phyloP scores from a whole-genome alignment of 2,329 filamentous ascomycete species.

The Phialocephala sp. region DNA sequence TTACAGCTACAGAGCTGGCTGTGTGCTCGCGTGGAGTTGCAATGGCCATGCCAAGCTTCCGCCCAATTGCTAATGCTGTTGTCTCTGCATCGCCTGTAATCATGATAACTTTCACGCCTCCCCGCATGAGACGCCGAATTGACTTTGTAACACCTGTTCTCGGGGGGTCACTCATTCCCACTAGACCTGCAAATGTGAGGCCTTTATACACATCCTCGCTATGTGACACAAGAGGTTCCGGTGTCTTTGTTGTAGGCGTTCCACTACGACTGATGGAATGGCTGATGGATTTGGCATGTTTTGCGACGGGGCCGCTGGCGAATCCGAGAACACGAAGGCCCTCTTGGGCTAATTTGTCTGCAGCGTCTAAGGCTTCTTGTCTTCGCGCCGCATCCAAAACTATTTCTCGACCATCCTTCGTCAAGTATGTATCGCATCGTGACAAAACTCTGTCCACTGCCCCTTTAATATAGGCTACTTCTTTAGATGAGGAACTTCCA shows the following conservation, averaged over 20 bases:
- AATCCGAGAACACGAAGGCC: slow-evolving; percentile 92
- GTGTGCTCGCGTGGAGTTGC: slow-evolving; percentile 58
- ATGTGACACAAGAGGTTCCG: slow-evolving; percentile 41
- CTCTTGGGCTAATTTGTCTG: slow-evolving; percentile 85
- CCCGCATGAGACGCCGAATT: slow-evolving; percentile 88
- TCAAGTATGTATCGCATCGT: slow-evolving; percentile 89
- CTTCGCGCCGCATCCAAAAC: slow-evolving; percentile 78
- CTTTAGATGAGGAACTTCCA: slow-evolving; percentile 52
- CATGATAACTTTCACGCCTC: slow-evolving; percentile 98
- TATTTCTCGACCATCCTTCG: slow-evolving; percentile 83
- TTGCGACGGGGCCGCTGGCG: slow-evolving; percentile 77
- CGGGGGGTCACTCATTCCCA: slow-evolving; percentile 97
- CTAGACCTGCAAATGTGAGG: slow-evolving; percentile 87
- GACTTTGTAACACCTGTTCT: slow-evolving; percentile 87
- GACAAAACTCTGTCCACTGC: slow-evolving; percentile 86
- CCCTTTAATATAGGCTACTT: slow-evolving; percentile 94
- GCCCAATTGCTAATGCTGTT: slow-evolving; percentile 91
- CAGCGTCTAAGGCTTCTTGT: slow-evolving; percentile 77
- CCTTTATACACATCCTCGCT: slow-evolving; percentile 81
- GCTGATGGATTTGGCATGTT: slow-evolving; percentile 49
- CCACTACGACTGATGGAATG: slow-evolving; percentile 51
- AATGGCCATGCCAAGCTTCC: slow-evolving; percentile 92
- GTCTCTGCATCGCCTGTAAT: slow-evolving; percentile 97
- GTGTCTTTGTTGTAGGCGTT: slow-evolving; percentile 51
- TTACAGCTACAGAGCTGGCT: slow-evolving; percentile 63